Evolutionary conservation across 257 asterid species (phyloP).

Genomic region (Agastache rugosa): DNA sequence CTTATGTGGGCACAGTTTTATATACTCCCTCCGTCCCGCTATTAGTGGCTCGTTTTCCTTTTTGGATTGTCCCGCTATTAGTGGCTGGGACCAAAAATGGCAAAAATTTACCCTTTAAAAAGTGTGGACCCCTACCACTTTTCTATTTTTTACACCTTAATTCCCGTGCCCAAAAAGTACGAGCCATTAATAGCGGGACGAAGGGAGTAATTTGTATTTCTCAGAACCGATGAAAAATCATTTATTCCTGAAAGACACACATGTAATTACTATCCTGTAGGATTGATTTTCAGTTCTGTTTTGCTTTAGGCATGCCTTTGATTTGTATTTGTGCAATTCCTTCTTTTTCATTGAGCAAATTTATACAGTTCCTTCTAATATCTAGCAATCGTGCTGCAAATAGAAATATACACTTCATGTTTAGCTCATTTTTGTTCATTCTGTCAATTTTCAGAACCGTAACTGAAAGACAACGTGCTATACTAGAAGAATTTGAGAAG

Average conservation of each 20-base stretch:
- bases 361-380: background rate
- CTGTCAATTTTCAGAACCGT: constrained; percentile 52
- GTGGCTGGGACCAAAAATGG: no score
- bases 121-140: no score
- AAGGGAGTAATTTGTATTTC: no score
- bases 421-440: constrained; percentile 8
- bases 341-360: background rate
- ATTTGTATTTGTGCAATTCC: background rate
- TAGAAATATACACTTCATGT: background rate
- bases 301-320: background rate
- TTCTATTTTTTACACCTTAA: no score
- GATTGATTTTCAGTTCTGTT: background rate
- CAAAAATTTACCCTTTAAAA: no score
- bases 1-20: background rate
- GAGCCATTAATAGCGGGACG: no score
- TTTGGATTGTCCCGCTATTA: no score
- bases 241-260: background rate
- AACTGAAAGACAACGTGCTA: constrained; percentile 70
- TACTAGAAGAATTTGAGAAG: constrained; percentile 91
- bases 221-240: background rate
- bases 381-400: constrained; percentile 24
- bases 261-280: background rate
- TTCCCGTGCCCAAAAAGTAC: no score
- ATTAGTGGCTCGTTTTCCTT: no score
- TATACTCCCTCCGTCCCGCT: no score